A percentile compares a stretch with the other conserved stretches of the same genome.
Evolutionary conservation across 331 rosid genomes (phyloP).

Genomic region (Phaseolus coccineus): DNA sequence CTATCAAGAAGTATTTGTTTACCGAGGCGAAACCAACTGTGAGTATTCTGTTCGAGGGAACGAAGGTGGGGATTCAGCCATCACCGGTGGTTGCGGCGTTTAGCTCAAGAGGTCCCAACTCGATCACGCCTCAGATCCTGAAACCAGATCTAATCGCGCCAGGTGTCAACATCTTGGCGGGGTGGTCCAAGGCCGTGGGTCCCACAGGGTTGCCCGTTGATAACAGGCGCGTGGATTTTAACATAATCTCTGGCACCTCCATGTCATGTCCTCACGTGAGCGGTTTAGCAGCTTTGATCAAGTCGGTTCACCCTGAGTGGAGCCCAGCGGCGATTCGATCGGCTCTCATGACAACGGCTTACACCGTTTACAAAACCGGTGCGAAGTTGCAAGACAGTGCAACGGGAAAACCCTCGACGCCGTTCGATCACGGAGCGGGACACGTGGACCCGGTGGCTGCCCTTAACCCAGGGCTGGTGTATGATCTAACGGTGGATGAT

Average conservation of each 20-base stretch:
- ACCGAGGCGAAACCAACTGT: conserved; percentile 67
- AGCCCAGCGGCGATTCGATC: conserved; percentile 87
- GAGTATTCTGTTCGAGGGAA: conserved; percentile 73
- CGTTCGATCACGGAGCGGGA: conserved; percentile 88
- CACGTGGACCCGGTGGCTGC: conserved; percentile 87
- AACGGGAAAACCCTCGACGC: conserved; percentile 73
- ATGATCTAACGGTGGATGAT: conserved; percentile 71
- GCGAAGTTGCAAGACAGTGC: conserved; percentile 62
- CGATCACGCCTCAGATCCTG: conserved; percentile 66
- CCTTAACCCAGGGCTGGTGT: conserved; percentile 78
- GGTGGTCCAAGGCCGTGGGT: conserved; percentile 74
- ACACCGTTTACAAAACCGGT: conserved; percentile 69
- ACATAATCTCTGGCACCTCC: conserved; percentile 91
- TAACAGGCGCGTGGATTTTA: conserved; percentile 81
- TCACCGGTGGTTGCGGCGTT: conserved; percentile 96
- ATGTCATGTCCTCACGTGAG: conserved; percentile 99
- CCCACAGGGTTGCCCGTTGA: conserved; percentile 73
- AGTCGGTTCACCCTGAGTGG: conserved; percentile 86
- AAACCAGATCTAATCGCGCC: conserved; percentile 94
- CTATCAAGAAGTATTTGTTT: conserved; percentile 59
- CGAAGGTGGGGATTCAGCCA: conserved; percentile 81
- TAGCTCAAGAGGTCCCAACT: conserved; percentile 84
- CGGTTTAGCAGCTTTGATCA: conserved; percentile 80
- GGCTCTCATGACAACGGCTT: conserved; percentile 92
- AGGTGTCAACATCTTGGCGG: conserved; percentile 92